A percentile compares a stretch with the other conserved stretches of the same genome.
phyloP scores from a whole-genome alignment of 2,329 filamentous ascomycete genomes.

The Didymella lethalis region DNA sequence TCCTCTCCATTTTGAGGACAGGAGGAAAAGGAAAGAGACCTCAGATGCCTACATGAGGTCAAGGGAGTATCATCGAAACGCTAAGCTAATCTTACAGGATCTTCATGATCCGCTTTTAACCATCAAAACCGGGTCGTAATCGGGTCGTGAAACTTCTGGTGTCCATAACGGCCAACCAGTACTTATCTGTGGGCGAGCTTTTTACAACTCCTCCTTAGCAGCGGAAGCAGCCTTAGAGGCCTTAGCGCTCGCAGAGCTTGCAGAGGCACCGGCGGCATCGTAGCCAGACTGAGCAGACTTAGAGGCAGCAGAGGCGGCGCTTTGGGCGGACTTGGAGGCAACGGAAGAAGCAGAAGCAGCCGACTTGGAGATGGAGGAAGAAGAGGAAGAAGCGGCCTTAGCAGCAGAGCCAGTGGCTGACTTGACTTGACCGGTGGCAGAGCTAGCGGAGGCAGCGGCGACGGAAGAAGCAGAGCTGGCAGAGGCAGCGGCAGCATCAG shows the following conservation, averaged over 20 bases:
- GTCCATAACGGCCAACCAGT: constrained; percentile 24
- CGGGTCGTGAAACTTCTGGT: constrained; percentile 29
- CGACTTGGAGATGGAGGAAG: constrained; percentile 45
- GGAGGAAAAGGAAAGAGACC: constrained; percentile 24
- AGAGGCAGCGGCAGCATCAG: constrained; percentile 35
- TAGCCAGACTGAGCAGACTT: constrained; percentile 46
- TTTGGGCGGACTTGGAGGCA: constrained; percentile 44
- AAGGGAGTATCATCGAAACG: constrained; percentile 34
- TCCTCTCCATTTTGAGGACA: constrained; percentile 22
- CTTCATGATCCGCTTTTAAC: constrained; percentile 25
- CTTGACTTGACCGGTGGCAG: constrained; percentile 37
- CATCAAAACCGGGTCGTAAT: constrained; percentile 36
- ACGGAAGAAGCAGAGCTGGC: constrained; percentile 36
- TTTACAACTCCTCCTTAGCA: constrained; percentile 57
- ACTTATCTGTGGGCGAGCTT: constrained; percentile 22
- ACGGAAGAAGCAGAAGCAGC: constrained; percentile 43
- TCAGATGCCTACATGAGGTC: constrained; percentile 30
- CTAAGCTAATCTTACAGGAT: constrained; percentile 39
- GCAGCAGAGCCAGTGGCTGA: constrained; percentile 33
- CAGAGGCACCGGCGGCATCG: constrained; percentile 45
- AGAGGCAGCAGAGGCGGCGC: constrained; percentile 44
- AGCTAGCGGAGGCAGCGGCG: constrained; percentile 32
- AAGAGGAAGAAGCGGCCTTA: constrained; percentile 44
- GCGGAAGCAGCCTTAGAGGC: constrained; percentile 34
- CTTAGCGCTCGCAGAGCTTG: constrained; percentile 28